A percentile compares a stretch with the other conserved stretches of the same genome.
Conservation (phyloP, 257 asterid species). For the Solanum medicagineum region DNA sequence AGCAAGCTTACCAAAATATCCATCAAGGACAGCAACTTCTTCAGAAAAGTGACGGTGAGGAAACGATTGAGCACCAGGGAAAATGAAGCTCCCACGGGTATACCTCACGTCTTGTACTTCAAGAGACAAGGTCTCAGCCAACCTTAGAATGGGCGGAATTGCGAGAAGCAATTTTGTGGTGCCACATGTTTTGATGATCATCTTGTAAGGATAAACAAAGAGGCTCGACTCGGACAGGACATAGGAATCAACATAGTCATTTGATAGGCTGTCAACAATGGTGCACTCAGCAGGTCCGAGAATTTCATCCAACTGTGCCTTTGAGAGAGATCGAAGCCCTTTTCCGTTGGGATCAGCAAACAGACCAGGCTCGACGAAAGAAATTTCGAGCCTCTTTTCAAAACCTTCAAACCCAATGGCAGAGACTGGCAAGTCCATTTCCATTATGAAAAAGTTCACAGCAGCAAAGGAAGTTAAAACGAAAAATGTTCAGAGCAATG, state of each 20-base stretch:
- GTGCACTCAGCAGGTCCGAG: slow-evolving; percentile 81
- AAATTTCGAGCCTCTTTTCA: slow-evolving; percentile 78
- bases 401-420: slow-evolving; percentile 83
- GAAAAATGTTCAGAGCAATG: background rate
- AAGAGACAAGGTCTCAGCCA: slow-evolving; percentile 40
- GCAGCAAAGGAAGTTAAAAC: background rate
- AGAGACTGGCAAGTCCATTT: slow-evolving; percentile 56
- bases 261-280: slow-evolving; percentile 57
- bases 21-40: slow-evolving; percentile 62
- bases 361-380: slow-evolving; percentile 52
- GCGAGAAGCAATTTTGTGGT: slow-evolving; percentile 63
- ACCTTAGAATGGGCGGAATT: slow-evolving; percentile 60
- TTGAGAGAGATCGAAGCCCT: slow-evolving; percentile 59
- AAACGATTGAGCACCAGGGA: slow-evolving; percentile 70
- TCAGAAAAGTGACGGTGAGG: slow-evolving; percentile 75
- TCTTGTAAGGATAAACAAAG: slow-evolving; percentile 55
- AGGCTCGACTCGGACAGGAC: slow-evolving; percentile 90
- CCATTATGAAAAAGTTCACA: background rate
- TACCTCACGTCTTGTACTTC: slow-evolving; percentile 44
- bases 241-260: slow-evolving; percentile 52
- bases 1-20: slow-evolving; percentile 53
- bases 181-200: slow-evolving; percentile 80
- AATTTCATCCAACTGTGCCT: slow-evolving; percentile 58
- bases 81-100: slow-evolving; percentile 74
- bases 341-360: slow-evolving; percentile 74